phyloP scores from a whole-genome alignment of 23 red algal species.

The Porphyridium purpureum region DNA sequence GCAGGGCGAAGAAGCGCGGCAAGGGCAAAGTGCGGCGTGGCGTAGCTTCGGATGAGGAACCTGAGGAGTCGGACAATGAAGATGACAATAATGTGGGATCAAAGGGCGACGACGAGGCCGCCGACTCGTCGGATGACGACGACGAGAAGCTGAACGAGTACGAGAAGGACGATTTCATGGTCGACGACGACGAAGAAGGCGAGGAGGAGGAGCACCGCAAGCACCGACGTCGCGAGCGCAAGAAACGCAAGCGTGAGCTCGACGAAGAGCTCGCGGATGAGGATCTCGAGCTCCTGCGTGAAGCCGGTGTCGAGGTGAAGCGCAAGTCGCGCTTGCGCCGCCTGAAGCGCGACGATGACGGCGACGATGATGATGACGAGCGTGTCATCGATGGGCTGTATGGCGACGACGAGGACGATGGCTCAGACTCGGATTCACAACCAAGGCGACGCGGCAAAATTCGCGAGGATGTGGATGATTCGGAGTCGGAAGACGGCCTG shows the following conservation, averaged over 20 bases:
- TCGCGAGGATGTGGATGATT: conserved; percentile 11
- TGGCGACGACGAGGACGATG: conserved; percentile 19
- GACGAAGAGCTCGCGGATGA: conserved; percentile 57
- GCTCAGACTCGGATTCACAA: conserved; percentile 10
- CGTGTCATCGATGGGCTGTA: conserved; percentile 12
- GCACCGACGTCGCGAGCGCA: conserved; percentile 22
- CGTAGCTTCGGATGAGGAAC: conserved; percentile 7
- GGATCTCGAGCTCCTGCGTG: conserved; percentile 49
- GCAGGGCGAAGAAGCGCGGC: no score
- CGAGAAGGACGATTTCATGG: conserved; percentile 73
- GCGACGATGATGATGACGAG: conserved; percentile 36
- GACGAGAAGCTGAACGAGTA: conserved; percentile 58
- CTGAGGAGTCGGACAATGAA: no score
- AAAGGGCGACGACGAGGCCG: conserved; percentile 12
- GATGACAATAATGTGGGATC: conserved; percentile 25
- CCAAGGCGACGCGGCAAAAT: conserved; percentile 13
- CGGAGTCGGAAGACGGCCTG: conserved; percentile 31
- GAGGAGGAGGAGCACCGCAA: conserved; percentile 15
- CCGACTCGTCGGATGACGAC: conserved; percentile 17
- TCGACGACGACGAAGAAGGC: conserved; percentile 48
- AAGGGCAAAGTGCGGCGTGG: no score
- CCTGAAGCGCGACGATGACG: conserved; percentile 14
- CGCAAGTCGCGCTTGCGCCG: conserved; percentile 16
- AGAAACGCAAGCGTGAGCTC: conserved; percentile 30
- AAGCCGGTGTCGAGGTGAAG: conserved; percentile 41